Evolutionary conservation across 495 filamentous ascomycete species (phyloP).

Genomic region (Achaetomiella virescens): DNA sequence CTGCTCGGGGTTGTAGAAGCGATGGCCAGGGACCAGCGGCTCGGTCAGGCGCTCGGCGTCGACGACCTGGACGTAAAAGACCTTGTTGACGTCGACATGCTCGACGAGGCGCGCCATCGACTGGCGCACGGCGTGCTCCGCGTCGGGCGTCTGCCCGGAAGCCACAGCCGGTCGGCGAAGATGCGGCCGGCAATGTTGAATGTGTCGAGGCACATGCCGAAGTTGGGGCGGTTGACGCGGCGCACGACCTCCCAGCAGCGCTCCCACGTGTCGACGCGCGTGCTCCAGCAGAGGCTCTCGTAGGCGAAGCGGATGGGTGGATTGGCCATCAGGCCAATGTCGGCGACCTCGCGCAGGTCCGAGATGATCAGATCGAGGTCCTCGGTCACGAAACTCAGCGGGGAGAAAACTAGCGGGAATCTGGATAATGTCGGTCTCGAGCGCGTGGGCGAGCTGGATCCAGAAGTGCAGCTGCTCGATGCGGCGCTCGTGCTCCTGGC

Average conservation of each 20-base stretch:
- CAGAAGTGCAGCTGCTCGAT: constrained; percentile 61
- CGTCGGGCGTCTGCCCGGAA: constrained; percentile 50
- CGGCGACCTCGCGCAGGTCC: constrained; percentile 60
- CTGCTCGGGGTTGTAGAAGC: constrained; percentile 57
- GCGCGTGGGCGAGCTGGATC: constrained; percentile 58
- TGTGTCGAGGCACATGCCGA: constrained; percentile 73
- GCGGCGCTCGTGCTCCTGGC: constrained; percentile 48
- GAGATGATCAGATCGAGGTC: constrained; percentile 53
- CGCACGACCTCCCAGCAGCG: constrained; percentile 61
- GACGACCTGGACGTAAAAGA: constrained; percentile 76
- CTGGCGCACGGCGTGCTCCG: constrained; percentile 49
- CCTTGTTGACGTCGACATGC: constrained; percentile 57
- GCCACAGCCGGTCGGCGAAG: constrained; percentile 61
- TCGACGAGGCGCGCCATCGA: constrained; percentile 53
- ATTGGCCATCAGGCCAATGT: constrained; percentile 49
- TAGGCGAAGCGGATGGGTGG: constrained; percentile 67
- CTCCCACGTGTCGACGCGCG: constrained; percentile 67
- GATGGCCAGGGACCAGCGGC: constrained; percentile 57
- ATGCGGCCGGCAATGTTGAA: constrained; percentile 74
- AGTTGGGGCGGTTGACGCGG: constrained; percentile 61
- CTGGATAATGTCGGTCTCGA: constrained; percentile 65
- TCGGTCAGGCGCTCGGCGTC: constrained; percentile 60
- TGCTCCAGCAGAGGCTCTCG: constrained; percentile 71
- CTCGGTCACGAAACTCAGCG: constrained; percentile 47
- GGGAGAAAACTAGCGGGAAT: constrained; percentile 68